Base-by-base conservation (phyloP, 2,329 filamentous ascomycete species). In the Penicillium hordei region DNA sequence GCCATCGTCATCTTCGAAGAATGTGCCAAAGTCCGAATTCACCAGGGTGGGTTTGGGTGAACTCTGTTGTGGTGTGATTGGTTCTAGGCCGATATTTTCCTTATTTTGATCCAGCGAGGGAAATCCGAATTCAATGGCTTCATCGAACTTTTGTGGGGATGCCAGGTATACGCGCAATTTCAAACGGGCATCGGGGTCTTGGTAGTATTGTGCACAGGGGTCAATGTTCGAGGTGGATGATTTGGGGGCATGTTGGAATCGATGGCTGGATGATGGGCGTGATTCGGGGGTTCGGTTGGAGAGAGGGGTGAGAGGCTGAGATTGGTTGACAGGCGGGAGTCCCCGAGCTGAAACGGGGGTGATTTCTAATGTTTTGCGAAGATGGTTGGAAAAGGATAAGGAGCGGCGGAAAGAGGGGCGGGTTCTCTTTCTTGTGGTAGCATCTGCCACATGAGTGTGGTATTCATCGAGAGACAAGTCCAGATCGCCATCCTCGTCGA, bases 101-200 rank as follows among this genome's bases (percentile, higher is more conserved):
- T 72, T 60, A 57, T 66, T 38, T 31, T 61, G 59, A 15, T 78
- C 69, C 58, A 78, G 59, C 5, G 78, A 71, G 0, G 92, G 91
- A 67, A 97, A 97, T 0, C 93, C 93, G 74, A 95, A 97, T 71
- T 96, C 90, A 52, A 97, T 85, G 1, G 91, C 92, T 75, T 97
- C 93, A 71, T 97, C 93, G 66, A 97, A 97, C 71, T 96, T 96
- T 65, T 96, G 90, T 0, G 93, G 89, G 1, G 92, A 96, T 8
- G 90, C 89, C 21, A 96, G 83, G 68, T 93, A 96, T 7, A 91
- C 86, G 13, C 92, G 87, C 21, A 97, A 80, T 75, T 95, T 96
- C 66, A 91, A 82, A 34, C 93, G 86, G 39, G 93, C 91, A 71
- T 96, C 90, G 0, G 92, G 91, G 66, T 97, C 92, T 71, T 91